Conservation (phyloP, 345 rosid species). For the Reutealis trisperma region DNA sequence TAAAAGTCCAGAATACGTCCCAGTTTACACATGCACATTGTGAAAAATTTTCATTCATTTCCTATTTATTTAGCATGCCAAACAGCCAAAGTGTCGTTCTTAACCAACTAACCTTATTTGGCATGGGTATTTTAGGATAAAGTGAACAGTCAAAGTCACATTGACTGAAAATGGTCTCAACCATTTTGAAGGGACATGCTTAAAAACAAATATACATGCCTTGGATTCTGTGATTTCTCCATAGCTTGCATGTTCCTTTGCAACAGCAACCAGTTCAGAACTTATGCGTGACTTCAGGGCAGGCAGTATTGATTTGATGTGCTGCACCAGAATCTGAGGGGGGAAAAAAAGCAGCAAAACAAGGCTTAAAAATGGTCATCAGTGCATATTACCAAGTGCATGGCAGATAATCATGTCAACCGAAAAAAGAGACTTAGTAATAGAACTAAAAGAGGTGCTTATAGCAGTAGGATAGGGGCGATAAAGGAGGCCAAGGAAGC, state of each 20-base stretch:
- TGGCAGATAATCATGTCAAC: neutral
- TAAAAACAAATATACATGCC: conserved; percentile 36
- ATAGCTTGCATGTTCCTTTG: conserved; percentile 91
- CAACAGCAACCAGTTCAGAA: conserved; percentile 65
- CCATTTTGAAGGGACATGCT: neutral
- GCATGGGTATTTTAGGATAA: neutral
- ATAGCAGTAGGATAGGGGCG: neutral
- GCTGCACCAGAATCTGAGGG: conserved; percentile 81
- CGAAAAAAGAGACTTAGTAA: neutral
- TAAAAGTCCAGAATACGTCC: neutral
- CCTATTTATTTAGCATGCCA: neutral
- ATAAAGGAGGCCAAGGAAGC: neutral
- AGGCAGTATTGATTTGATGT: conserved; percentile 80
- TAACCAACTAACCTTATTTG: neutral
- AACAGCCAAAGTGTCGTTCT: neutral
- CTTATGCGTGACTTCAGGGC: conserved; percentile 77
- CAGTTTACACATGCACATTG: neutral
- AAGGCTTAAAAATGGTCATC: neutral
- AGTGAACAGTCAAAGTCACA: neutral
- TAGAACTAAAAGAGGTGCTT: neutral
- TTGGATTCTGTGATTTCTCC: conserved; percentile 90
- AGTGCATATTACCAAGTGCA: neutral
- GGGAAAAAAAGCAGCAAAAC: conserved; percentile 12
- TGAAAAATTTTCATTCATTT: neutral
- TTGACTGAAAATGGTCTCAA: neutral